Evolutionary conservation across 208 protist species (phyloP).

Genomic region (Acanthamoeba castellanii): DNA sequence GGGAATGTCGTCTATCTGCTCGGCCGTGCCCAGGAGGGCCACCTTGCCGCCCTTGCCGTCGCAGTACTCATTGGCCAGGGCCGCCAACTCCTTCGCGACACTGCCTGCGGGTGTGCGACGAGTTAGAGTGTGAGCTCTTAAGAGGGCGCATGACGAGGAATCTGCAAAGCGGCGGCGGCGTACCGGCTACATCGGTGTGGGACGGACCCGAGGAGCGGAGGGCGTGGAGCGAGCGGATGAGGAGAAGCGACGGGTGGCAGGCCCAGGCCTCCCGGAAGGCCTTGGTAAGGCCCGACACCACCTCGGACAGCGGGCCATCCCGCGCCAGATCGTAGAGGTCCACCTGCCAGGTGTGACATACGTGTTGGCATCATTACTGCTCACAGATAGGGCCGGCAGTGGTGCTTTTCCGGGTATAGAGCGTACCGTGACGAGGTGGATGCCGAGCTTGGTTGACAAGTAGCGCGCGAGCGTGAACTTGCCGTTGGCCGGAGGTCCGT

Average conservation of each 20-base stretch:
- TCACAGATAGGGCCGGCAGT: no score
- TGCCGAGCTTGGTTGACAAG: constrained; percentile 62
- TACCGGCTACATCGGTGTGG: neutral
- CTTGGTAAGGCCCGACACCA: neutral
- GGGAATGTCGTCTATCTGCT: constrained; percentile 78
- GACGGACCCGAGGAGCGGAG: constrained; percentile 3
- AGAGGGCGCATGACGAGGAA: neutral
- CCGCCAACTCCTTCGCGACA: constrained; percentile 27
- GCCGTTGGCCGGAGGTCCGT: constrained; percentile 70
- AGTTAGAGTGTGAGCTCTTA: neutral
- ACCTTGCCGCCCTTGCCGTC: constrained; percentile 26
- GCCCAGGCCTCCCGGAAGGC: constrained; percentile 41
- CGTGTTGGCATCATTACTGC: no score
- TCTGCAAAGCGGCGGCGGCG: neutral
- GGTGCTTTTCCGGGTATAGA: no score
- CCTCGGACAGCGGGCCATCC: neutral
- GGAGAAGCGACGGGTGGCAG: constrained; percentile 66
- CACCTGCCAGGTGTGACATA: constrained; percentile 19
- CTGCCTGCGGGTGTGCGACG: neutral
- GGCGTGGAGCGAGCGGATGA: constrained; percentile 59
- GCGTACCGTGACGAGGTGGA: constrained; percentile 55
- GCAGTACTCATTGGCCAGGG: neutral
- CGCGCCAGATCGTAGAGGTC: constrained; percentile 48
- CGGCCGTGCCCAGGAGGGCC: constrained; percentile 62
- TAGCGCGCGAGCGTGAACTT: constrained; percentile 64